A percentile compares a stretch with the other conserved stretches of the same genome.
Evolutionary conservation across 2,329 filamentous ascomycete genomes (phyloP).

Genomic region (Sordariomycetes sp.): DNA sequence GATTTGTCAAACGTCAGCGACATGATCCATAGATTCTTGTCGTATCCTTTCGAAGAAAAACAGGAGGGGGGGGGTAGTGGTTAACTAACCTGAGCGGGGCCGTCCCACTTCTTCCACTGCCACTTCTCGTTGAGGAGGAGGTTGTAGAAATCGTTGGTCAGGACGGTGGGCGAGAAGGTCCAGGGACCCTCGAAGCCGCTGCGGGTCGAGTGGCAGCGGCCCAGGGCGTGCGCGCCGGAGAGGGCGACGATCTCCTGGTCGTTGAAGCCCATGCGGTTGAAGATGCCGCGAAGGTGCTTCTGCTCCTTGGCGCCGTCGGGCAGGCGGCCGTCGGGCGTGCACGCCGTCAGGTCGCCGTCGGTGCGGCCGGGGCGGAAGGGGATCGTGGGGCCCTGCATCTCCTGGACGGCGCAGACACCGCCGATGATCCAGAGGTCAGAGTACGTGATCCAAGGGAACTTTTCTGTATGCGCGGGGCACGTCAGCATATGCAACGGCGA

Average conservation of each 20-base stretch:
- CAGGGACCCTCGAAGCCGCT: constrained; percentile 83
- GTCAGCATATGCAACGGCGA: neutral
- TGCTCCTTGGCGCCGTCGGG: constrained; percentile 70
- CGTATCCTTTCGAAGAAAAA: too few relatives aligned
- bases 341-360: constrained; percentile 71
- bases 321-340: constrained; percentile 85
- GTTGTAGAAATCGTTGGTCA: constrained; percentile 93
- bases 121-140: constrained; percentile 88
- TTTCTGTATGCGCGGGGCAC: constrained; percentile 18
- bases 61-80: neutral
- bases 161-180: constrained; percentile 81
- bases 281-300: constrained; percentile 82
- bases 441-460: constrained; percentile 94
- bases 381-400: constrained; percentile 83
- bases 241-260: constrained; percentile 95
- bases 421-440: constrained; percentile 93
- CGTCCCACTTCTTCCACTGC: constrained; percentile 84
- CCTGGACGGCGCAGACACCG: constrained; percentile 79
- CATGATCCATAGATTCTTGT: neutral
- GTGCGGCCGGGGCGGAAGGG: constrained; percentile 79
- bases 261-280: constrained; percentile 94
- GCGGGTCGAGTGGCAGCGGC: constrained; percentile 82
- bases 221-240: constrained; percentile 74
- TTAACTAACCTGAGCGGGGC: constrained; percentile 55
- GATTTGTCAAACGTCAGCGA: neutral